These are phyloP conservation scores for Podaxis carcinomalis DNA, from an alignment of 768 basidiomycete species.

Conservation along the genomic window DNA sequence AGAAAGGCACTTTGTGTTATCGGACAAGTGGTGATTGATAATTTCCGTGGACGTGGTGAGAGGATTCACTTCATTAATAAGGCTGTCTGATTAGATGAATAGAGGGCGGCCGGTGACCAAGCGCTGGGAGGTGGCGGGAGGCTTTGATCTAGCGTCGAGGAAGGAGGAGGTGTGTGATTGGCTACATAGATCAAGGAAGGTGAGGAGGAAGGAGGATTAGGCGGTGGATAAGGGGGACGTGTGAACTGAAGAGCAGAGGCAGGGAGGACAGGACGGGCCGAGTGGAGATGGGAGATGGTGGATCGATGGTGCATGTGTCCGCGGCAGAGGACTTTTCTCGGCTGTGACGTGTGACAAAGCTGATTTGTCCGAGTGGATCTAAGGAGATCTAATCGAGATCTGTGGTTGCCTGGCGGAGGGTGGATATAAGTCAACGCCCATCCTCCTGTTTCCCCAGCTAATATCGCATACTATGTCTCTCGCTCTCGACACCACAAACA, in stretches of 20 bases:
- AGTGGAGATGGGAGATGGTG: constrained; percentile 6
- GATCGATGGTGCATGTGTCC: constrained; percentile 3
- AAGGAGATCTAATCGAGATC: constrained; percentile 11
- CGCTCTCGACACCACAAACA: constrained; percentile 23
- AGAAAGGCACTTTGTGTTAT: not conserved
- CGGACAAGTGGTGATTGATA: not conserved
- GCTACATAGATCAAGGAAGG: not conserved
- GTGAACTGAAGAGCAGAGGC: not conserved
- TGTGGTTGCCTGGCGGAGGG: not conserved
- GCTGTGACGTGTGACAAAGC: constrained; percentile 10
- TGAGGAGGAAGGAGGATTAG: not conserved
- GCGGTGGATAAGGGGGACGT: not conserved
- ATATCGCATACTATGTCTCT: constrained; percentile 10
- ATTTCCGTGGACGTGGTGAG: not conserved
- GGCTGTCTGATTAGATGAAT: not conserved
- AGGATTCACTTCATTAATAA: not conserved
- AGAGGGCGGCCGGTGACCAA: not conserved
- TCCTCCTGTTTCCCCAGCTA: constrained; percentile 4
- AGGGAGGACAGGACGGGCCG: constrained; percentile 4
- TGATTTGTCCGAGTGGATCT: constrained; percentile 8
- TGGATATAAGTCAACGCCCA: constrained; percentile 8
- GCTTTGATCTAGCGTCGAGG: too few relatives aligned
- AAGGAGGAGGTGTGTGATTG: not conserved
- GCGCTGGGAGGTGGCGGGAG: not conserved
- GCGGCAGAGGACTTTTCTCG: constrained; percentile 11